Base-by-base conservation (phyloP, 1,284 basidiomycete species). In the Pascua sp. region DNA sequence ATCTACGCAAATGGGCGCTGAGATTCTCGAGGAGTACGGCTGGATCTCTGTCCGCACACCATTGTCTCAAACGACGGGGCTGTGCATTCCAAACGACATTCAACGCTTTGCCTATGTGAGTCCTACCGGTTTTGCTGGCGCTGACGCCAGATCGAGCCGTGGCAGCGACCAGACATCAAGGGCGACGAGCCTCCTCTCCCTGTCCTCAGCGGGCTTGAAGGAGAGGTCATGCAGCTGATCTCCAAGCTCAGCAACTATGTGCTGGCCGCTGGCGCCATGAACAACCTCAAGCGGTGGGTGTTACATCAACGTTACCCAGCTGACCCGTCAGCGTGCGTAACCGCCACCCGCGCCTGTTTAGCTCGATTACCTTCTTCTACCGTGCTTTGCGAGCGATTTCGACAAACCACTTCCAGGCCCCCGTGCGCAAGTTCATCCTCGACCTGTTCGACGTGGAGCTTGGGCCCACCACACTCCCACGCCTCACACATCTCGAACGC, bases 231-330 rank as follows among this genome's bases (percentile, higher is more conserved):
- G 67, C 86, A 87, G 5, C 87, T 91, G 10, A 90, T 99, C 49
- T 88, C 94, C 66, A 97, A 98, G 71, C 81, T 98, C 42, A 88
- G 91, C 47, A 99, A 98, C 69, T 91, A 94, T 24, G 93, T 98
- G 52, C 88, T 98, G 55, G 93, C 94, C 4, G 94, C 94, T 64
- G 85, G 89, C 18, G 91, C 93, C 4, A 96, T 93, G 37, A 84
- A 90, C 56, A 87, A 89, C 32, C 80, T 97, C 42, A 87, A 90
- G 39, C 86, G 84, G 90, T 91, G 68, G 60, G 82, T 73, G 17
- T 36, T 5, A n/a, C n/a, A n/a, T 41, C 49, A 39, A 32, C 38
- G 24, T 32, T 36, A 42, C 64, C 24, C 48, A 42, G 39, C 42
- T 42, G 49, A 42, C 55, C 24, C 24, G 16, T 51, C 67, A 92